Conservation (phyloP, 768 basidiomycete genomes). For the Tylopilus intermedius region DNA sequence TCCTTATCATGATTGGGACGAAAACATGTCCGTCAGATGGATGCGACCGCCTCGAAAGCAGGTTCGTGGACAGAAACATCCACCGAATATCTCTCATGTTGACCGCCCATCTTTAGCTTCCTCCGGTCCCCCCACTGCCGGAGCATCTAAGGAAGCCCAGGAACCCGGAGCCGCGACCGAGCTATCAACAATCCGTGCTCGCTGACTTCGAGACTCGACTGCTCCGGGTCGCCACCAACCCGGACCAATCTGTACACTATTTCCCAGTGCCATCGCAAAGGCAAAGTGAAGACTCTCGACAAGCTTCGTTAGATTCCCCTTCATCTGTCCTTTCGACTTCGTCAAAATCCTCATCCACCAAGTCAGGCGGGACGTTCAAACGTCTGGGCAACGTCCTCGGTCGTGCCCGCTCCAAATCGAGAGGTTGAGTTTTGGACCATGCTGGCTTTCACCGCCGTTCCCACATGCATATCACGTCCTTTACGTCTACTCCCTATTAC, state of each 20-base stretch:
- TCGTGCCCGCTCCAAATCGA: conserved; percentile 23
- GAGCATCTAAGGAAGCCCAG: conserved; percentile 20
- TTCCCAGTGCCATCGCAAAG: conserved; percentile 32
- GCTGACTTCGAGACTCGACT: conserved; percentile 30
- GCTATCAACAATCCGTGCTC: conserved; percentile 28
- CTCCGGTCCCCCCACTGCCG: conserved; percentile 27
- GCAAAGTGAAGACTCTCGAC: conserved; percentile 24
- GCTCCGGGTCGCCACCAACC: conserved; percentile 24
- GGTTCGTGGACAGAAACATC: conserved; percentile 13
- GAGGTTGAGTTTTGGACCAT: conserved; percentile 9
- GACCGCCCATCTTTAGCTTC: conserved; percentile 15
- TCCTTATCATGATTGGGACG: conserved; percentile 34
- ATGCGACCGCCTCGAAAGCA: conserved; percentile 7
- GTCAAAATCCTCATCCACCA: conserved; percentile 19
- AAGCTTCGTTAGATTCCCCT: conserved; percentile 28
- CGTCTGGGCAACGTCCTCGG: conserved; percentile 17
- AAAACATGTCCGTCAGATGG: conserved; percentile 30
- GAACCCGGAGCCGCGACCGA: conserved; percentile 16
- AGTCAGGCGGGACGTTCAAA: conserved; percentile 19
- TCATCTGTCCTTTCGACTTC: conserved; percentile 23
- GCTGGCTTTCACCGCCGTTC: background rate
- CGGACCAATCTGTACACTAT: conserved; percentile 30
- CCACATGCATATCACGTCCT: conserved; percentile 1
- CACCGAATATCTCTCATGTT: background rate
- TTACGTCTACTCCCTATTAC: conserved; percentile 8